phyloP scores from a whole-genome alignment of 139 green algal genomes.

The Tetratostichococcus sp. region DNA sequence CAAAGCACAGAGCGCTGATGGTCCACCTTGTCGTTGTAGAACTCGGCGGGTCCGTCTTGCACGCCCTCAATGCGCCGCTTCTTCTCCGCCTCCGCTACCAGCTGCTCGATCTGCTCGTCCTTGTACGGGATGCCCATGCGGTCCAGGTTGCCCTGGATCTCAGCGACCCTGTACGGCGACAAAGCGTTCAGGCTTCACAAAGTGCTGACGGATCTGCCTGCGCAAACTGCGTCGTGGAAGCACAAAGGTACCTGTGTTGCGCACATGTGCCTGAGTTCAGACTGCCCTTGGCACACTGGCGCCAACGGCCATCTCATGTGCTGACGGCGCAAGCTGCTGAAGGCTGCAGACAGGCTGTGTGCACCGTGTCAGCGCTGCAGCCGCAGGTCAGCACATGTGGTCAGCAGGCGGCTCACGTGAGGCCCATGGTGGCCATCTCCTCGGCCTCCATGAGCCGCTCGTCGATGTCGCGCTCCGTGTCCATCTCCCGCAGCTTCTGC shows the following conservation, averaged over 20 bases:
- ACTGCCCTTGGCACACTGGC: too few relatives aligned
- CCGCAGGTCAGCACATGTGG: too few relatives aligned
- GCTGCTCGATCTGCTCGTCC: slow-evolving; percentile 6
- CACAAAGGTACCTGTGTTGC: too few relatives aligned
- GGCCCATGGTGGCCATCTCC: slow-evolving; percentile 31
- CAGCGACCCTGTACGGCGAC: neutral
- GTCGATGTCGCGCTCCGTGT: slow-evolving; percentile 22
- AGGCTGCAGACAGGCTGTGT: too few relatives aligned
- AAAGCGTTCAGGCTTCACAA: too few relatives aligned
- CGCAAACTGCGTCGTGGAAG: too few relatives aligned
- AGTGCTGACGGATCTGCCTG: too few relatives aligned
- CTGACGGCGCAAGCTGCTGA: too few relatives aligned
- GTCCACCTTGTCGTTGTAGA: slow-evolving; percentile 19
- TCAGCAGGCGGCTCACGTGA: neutral
- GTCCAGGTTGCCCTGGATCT: slow-evolving; percentile 16
- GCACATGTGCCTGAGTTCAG: too few relatives aligned
- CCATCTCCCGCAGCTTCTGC: slow-evolving; percentile 19
- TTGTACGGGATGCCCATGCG: slow-evolving; percentile 5
- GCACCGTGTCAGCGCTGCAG: too few relatives aligned
- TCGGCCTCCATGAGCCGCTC: slow-evolving; percentile 18
- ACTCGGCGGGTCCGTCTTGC: neutral
- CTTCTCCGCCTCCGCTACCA: slow-evolving; percentile 16
- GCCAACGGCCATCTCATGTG: too few relatives aligned
- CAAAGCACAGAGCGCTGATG: too few relatives aligned
- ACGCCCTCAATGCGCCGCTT: neutral